Percentiles rank a stretch among this genome's conserved stretches.
phyloP scores from a whole-genome alignment of 257 asterid genomes.

The Solanum habrochaites region DNA sequence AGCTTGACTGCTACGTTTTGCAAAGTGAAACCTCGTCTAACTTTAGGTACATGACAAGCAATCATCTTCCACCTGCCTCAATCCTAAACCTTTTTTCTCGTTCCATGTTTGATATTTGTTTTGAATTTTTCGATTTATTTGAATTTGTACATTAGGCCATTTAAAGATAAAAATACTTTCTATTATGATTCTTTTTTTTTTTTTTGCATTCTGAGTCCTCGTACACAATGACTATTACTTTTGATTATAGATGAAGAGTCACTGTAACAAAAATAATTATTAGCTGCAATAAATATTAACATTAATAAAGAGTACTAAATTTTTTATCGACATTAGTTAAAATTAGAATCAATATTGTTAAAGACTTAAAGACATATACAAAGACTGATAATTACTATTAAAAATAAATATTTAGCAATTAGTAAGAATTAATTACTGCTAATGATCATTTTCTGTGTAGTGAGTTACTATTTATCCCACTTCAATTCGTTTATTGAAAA shows the following conservation, averaged over 20 bases:
- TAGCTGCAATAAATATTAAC: no score
- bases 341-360: rapidly evolving
- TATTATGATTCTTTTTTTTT: no score
- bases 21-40: not conserved
- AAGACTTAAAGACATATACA: no score
- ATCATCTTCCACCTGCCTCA: not conserved
- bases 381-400: rapidly evolving
- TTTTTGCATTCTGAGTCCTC: not conserved
- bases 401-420: no score
- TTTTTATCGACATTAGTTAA: no score
- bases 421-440: no score
- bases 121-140: not conserved
- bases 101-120: not conserved
- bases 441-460: no score
- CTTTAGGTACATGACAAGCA: not conserved
- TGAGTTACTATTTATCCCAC: not conserved
- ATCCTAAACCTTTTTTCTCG: not conserved
- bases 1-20: not conserved
- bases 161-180: no score
- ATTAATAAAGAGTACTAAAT: no score
- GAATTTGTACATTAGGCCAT: rapidly evolving
- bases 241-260: not conserved
- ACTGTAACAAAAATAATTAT: no score
- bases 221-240: not conserved
- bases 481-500: no score